phyloP scores from a whole-genome alignment of 2,329 filamentous ascomycete species.

The Penicillium concentricum region DNA sequence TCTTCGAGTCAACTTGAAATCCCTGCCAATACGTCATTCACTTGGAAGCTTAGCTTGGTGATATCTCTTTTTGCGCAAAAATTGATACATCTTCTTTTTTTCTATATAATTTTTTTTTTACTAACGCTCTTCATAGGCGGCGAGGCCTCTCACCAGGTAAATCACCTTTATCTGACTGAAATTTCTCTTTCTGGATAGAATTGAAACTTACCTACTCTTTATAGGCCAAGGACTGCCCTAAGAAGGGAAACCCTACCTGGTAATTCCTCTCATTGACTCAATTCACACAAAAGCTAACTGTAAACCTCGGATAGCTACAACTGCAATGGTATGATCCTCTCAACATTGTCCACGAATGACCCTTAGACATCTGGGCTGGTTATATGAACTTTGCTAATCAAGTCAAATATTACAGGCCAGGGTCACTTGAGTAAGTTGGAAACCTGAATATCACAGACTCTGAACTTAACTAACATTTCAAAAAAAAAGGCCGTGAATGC shows the following conservation, averaged over 20 bases:
- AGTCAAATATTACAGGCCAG: conserved; percentile 46
- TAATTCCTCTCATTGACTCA: conserved; percentile 45
- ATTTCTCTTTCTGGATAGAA: not conserved
- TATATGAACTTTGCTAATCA: conserved; percentile 27
- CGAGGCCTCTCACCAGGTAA: conserved; percentile 74
- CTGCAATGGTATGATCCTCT: conserved; percentile 64
- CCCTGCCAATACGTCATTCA: conserved; percentile 5
- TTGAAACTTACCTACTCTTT: conserved; percentile 24
- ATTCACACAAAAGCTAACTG: conserved; percentile 2
- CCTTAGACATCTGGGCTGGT: conserved; percentile 3
- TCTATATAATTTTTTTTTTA: no score
- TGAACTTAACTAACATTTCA: conserved; percentile 14
- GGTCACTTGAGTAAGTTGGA: conserved; percentile 72
- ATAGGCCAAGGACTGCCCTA: conserved; percentile 81
- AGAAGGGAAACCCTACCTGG: conserved; percentile 79
- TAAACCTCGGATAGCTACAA: conserved; percentile 62
- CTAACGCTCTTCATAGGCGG: conserved; percentile 56
- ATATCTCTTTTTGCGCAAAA: no score
- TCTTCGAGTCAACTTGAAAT: not conserved
- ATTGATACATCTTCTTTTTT: no score
- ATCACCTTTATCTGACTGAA: conserved; percentile 28
- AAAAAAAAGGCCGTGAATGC: conserved; percentile 74
- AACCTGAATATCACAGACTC: conserved; percentile 2
- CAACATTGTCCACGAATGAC: not conserved
- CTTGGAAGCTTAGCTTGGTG: not conserved